Percentiles rank a stretch among this genome's conserved stretches.
Evolutionary conservation across 306 rosid genomes (phyloP).

Genomic region (Malus asiatica): DNA sequence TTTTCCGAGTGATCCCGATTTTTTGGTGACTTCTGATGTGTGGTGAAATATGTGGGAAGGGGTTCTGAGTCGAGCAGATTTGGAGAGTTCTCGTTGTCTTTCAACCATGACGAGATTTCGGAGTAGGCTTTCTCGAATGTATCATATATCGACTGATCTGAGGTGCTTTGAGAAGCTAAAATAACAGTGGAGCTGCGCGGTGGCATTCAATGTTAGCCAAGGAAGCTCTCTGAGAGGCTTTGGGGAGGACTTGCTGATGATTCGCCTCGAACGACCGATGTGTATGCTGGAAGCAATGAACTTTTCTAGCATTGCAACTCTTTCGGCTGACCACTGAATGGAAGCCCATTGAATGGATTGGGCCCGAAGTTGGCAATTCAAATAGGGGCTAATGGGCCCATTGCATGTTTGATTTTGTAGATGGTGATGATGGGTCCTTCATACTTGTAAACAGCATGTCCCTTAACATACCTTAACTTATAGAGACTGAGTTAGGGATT

Average conservation of each 20-base stretch:
- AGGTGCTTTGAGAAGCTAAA: too few relatives aligned
- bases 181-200: too few relatives aligned
- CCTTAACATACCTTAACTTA: too few relatives aligned
- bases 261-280: not conserved
- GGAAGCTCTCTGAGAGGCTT: not conserved
- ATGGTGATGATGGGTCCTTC: too few relatives aligned
- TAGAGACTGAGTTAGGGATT: too few relatives aligned
- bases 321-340: not conserved
- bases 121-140: not conserved
- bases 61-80: not conserved
- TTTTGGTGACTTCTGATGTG: not conserved
- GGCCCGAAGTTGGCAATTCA: not conserved
- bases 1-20: not conserved
- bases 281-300: too few relatives aligned
- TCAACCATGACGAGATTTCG: not conserved
- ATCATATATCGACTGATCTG: not conserved
- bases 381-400: too few relatives aligned
- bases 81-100: not conserved
- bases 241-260: not conserved
- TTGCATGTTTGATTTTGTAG: too few relatives aligned
- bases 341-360: not conserved
- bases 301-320: too few relatives aligned
- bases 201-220: too few relatives aligned
- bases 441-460: too few relatives aligned
- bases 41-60: not conserved